These are phyloP conservation scores for Aspergillus bombycis DNA, from an alignment of 2,329 filamentous ascomycete species.

Conservation along the genomic window DNA sequence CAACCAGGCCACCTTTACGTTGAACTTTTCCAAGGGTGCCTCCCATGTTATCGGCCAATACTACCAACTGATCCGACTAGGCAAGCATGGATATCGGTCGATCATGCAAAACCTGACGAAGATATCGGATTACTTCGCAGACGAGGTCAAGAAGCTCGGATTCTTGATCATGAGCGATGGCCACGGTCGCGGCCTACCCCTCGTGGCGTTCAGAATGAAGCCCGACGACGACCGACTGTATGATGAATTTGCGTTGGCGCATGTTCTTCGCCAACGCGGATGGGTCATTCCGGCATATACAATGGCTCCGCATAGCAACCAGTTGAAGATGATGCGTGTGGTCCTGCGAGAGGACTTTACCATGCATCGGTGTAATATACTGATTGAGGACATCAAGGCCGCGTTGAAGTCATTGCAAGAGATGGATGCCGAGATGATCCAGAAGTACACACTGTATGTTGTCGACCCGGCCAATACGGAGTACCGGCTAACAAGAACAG, in stretches of 20 bases:
- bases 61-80: conserved; percentile 72
- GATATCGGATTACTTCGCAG: conserved; percentile 81
- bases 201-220: conserved; percentile 82
- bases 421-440: conserved; percentile 71
- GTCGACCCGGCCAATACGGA: neutral
- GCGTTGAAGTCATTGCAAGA: conserved; percentile 69
- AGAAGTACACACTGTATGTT: conserved; percentile 66
- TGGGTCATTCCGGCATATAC: conserved; percentile 96
- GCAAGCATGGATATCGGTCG: conserved; percentile 64
- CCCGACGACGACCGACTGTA: conserved; percentile 59
- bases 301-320: conserved; percentile 83
- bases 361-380: conserved; percentile 73
- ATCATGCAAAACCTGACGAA: conserved; percentile 78
- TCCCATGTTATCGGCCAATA: conserved; percentile 73
- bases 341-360: conserved; percentile 92
- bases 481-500: neutral
- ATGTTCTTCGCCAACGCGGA: conserved; percentile 78
- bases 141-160: conserved; percentile 70
- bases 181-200: conserved; percentile 74
- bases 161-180: conserved; percentile 87
- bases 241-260: conserved; percentile 77
- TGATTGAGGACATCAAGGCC: conserved; percentile 77
- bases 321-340: conserved; percentile 86
- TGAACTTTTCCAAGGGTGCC: conserved; percentile 73
- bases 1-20: conserved; percentile 70